Evolutionary conservation across 495 filamentous ascomycete species (phyloP), one percentile per base, ranked within the genome.

Genomic region (Antarctomyces pellizariae): DNA sequence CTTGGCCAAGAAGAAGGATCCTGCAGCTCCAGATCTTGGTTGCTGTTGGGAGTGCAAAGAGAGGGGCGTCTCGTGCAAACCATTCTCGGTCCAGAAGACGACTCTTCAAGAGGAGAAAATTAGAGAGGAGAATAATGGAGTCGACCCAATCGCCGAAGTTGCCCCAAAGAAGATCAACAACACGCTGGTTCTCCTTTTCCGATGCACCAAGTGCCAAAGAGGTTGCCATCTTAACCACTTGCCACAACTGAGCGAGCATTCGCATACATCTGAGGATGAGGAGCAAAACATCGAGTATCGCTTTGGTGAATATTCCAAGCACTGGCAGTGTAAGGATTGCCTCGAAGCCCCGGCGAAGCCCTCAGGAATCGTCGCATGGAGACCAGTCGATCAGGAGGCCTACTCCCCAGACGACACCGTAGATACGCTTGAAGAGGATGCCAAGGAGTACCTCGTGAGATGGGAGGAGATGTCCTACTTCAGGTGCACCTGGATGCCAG

Each of bases 401-500:
- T 67, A 72, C 28, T 45, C 41, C 3, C 28, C 51, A 3, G 57
- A 54, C 0, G 39, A 59, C 16, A 46, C 40, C 5, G 40, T 59
- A 3, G 49, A 56, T 7, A 57, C 78, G 17, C 54, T 61, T 13
- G 45, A 59, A 10, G 56, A 64, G 10, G 67, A 75, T 20, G 53
- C 76, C 3, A 73, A 82, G 22, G 79, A 92, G 38, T 95, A 95
- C 36, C 60, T 99, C 1, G 53, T 95, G 38, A 93, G 86, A 45
- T 95, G 80, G 72, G 64, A 73, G 18, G 42, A 53, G 0, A 59
- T 64, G 27, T 90, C 83, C 0, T 84, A 92, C 34, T 72, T 67
- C 36, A 71, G 71, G 28, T 71, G 68, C 13, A 53, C 47, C 2
- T 99, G 89, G 89, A 67, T 77, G 59, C 68, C 75, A 10, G 89